Percentiles rank a stretch among this genome's conserved stretches.
Evolutionary conservation across 2,329 filamentous ascomycete species (phyloP).

Genomic region (Lachnellula willkommii): DNA sequence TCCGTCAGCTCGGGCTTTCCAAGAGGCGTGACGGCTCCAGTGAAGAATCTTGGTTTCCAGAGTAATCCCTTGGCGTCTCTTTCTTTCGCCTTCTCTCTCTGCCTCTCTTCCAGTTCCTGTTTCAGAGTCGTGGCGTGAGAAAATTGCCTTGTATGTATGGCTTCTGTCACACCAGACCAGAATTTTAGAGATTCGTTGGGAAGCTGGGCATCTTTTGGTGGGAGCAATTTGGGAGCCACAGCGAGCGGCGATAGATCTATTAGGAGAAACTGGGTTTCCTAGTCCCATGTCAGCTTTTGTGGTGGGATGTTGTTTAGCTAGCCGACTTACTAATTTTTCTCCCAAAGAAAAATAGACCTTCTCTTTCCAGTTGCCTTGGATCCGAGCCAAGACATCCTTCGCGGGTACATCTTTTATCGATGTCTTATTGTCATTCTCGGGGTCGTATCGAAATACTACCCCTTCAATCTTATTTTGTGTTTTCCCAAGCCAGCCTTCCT

Average conservation of each 20-base stretch:
- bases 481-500: constrained; percentile 91
- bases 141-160: constrained; percentile 79
- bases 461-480: constrained; percentile 89
- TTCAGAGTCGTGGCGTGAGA: constrained; percentile 80
- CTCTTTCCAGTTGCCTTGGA: constrained; percentile 83
- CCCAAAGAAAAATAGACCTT: constrained; percentile 58
- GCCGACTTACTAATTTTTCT: constrained; percentile 55
- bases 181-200: constrained; percentile 84
- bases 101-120: constrained; percentile 83
- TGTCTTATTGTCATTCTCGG: constrained; percentile 73
- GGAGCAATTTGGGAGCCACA: constrained; percentile 72
- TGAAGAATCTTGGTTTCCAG: constrained; percentile 89
- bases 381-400: constrained; percentile 72
- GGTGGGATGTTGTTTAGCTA: constrained; percentile 9
- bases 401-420: constrained; percentile 83
- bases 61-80: constrained; percentile 63
- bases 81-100: constrained; percentile 78
- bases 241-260: constrained; percentile 83
- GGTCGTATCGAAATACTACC: constrained; percentile 84
- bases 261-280: constrained; percentile 63
- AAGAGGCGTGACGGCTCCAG: constrained; percentile 49
- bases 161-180: constrained; percentile 82
- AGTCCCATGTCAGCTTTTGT: constrained; percentile 36
- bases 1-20: constrained; percentile 59
- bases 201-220: constrained; percentile 71